phyloP scores from a whole-genome alignment of 768 basidiomycete species.

The Suillus subalutaceus region DNA sequence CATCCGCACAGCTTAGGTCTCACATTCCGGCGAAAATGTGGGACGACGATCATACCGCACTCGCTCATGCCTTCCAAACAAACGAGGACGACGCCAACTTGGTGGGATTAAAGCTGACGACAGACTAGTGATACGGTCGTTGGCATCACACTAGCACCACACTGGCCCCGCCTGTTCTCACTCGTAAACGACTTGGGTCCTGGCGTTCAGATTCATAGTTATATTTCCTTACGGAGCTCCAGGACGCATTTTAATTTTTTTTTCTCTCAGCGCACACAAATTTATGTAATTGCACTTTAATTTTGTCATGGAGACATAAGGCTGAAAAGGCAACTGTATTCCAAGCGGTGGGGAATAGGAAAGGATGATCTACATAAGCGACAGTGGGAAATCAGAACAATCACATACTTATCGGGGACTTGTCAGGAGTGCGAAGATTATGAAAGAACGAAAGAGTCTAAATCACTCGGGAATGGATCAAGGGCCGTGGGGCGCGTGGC shows the following conservation, averaged over 20 bases:
- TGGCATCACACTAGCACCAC: neutral
- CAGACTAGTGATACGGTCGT: neutral
- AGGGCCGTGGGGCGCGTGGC: neutral
- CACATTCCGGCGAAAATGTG: neutral
- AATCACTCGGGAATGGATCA: neutral
- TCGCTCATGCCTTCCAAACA: neutral
- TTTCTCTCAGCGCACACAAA: neutral
- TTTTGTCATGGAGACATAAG: slow-evolving; percentile 2
- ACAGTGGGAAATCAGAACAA: neutral
- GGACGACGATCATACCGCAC: slow-evolving; percentile 2
- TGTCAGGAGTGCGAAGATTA: neutral
- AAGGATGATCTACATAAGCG: slow-evolving; percentile 1
- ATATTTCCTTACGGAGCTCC: neutral
- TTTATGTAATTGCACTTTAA: slow-evolving; percentile 2
- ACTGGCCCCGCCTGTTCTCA: neutral
- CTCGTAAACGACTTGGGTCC: neutral
- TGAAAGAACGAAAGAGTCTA: slow-evolving; percentile 1
- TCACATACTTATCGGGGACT: neutral
- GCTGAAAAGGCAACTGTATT: neutral
- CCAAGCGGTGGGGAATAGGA: slow-evolving; percentile 4
- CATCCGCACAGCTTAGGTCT: neutral
- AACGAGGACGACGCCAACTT: neutral
- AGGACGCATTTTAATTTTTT: neutral
- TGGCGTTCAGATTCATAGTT: neutral
- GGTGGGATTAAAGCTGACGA: neutral